Evolutionary conservation across 176 grass and related monocot species (phyloP).

Genomic region (Oryza meridionalis): DNA sequence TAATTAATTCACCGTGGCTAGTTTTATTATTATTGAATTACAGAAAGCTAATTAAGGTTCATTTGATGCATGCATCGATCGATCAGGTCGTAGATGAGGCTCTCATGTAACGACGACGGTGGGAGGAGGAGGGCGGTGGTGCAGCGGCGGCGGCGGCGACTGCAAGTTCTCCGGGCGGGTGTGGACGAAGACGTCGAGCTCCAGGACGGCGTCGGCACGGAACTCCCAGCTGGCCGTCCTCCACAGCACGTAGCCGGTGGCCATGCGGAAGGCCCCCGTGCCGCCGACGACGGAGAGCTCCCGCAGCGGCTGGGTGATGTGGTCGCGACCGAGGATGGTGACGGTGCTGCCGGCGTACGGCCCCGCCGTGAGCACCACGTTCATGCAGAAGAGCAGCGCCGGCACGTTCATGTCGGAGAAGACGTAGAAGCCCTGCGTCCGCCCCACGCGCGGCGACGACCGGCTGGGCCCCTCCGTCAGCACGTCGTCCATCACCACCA

Average conservation of each 20-base stretch:
- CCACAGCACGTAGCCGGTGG: constrained; percentile 5
- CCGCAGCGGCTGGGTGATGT: neutral
- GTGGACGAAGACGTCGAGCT: constrained; percentile 21
- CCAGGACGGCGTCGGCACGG: neutral
- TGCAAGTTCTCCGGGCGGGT: neutral
- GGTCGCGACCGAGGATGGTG: neutral
- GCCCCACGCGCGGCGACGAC: neutral
- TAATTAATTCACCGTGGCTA: no score
- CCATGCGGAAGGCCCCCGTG: constrained; percentile 14
- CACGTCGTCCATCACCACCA: neutral
- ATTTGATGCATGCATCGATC: no score
- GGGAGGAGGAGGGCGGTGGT: no score
- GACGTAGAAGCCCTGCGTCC: neutral
- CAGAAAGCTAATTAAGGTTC: no score
- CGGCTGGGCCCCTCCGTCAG: neutral
- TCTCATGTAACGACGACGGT: no score
- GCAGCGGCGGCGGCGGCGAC: no score
- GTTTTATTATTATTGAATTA: no score
- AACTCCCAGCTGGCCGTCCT: neutral
- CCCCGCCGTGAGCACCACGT: neutral
- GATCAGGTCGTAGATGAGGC: no score
- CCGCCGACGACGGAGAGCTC: constrained; percentile 37
- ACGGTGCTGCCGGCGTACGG: neutral
- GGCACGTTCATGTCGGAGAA: neutral
- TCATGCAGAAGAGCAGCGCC: neutral